Evolutionary conservation across 2,329 filamentous ascomycete species (phyloP).

Genomic region (Thermoascus crustaceus): DNA sequence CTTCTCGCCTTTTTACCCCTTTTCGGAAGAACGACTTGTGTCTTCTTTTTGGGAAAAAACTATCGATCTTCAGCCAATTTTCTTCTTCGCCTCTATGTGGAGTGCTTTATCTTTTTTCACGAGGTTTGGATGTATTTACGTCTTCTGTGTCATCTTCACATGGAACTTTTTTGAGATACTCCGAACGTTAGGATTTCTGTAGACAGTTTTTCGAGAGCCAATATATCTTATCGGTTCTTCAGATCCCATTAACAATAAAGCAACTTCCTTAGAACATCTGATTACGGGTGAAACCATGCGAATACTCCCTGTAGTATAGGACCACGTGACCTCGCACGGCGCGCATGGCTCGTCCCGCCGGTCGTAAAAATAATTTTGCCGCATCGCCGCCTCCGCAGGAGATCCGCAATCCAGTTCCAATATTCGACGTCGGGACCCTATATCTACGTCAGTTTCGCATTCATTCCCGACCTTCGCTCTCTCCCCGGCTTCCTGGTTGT

Average conservation of each 20-base stretch:
- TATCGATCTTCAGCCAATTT: no score
- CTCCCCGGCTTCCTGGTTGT: no score
- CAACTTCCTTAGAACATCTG: no score
- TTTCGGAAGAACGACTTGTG: no score
- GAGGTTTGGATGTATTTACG: constrained; percentile 15
- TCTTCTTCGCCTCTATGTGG: no score
- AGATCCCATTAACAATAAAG: not conserved
- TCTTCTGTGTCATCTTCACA: constrained; percentile 4
- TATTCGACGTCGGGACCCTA: constrained; percentile 14
- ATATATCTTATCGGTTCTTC: no score
- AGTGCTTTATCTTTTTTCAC: constrained; percentile 2
- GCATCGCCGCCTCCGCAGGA: constrained; percentile 21
- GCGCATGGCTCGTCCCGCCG: constrained; percentile 6
- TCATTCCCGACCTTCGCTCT: no score
- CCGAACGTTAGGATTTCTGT: no score
- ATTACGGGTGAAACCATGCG: not conserved
- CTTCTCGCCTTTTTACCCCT: constrained; percentile 1
- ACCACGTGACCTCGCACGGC: constrained; percentile 17
- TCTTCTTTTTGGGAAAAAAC: no score
- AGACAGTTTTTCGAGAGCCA: no score
- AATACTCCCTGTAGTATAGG: constrained; percentile 3
- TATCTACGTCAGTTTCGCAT: no score
- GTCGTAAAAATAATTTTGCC: constrained; percentile 29
- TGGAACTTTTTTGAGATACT: not conserved
- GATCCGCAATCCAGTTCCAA: not conserved